A percentile compares a stretch with the other conserved stretches of the same genome.
These are phyloP conservation scores for Schizonepeta tenuifolia DNA, from an alignment of 257 asterid species.

Conservation along the genomic window DNA sequence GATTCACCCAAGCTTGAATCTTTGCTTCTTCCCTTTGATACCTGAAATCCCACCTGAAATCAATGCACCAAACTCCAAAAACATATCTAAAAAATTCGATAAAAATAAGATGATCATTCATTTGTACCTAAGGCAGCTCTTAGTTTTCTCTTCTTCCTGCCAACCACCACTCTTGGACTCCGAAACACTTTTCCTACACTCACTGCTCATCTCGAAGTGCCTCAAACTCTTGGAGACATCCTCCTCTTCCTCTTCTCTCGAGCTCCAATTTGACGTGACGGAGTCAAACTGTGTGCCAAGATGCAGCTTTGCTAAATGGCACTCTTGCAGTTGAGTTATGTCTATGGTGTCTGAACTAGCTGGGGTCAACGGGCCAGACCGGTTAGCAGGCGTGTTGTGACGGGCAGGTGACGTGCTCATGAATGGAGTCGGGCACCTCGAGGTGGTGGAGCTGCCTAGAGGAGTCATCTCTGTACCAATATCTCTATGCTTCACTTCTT, in stretches of 20 bases:
- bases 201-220: constrained; percentile 79
- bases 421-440: constrained; percentile 95
- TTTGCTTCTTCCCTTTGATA: constrained; percentile 96
- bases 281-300: constrained; percentile 61
- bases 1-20: constrained; percentile 98
- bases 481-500: constrained; percentile 70
- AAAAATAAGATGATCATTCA: not conserved
- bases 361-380: constrained; percentile 76
- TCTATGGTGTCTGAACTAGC: constrained; percentile 51
- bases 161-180: constrained; percentile 64
- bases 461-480: constrained; percentile 99
- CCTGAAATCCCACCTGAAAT: constrained; percentile 45
- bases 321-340: constrained; percentile 66
- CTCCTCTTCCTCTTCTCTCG: constrained; percentile 97
- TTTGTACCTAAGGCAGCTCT: constrained; percentile 77
- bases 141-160: constrained; percentile 85
- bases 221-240: constrained; percentile 96
- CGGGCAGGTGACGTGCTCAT: constrained; percentile 76
- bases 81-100: not conserved
- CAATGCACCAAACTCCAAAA: constrained; percentile 3
- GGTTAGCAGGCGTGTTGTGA: constrained; percentile 81
- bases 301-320: constrained; percentile 78
- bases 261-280: constrained; percentile 76
- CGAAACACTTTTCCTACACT: constrained; percentile 61
- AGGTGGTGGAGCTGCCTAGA: constrained; percentile 85